Base-by-base conservation (phyloP, 2,329 filamentous ascomycete genomes). In the Fusarium verrucosum region DNA sequence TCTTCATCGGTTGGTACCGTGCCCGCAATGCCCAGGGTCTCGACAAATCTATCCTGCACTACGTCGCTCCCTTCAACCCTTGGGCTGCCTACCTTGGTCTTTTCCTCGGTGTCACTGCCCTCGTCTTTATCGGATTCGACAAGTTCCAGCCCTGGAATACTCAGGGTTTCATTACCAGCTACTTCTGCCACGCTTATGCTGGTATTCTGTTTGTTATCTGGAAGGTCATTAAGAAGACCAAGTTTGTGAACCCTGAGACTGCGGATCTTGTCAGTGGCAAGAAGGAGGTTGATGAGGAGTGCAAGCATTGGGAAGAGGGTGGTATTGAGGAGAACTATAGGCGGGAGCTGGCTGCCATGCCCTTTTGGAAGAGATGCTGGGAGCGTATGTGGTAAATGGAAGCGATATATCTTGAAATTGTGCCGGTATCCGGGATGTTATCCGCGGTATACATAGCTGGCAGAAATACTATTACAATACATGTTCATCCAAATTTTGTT, bases 241-340 rank as follows among this genome's bases (percentile, higher is more conserved):
- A 83, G 64, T 58, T 72, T 38, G 68, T 58, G 28, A 65, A 62
- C 28, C 50, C 70, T 10, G 50, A 65, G 37, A 70, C 55, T 5
- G 70, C 70, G 22, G 70, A 72, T 17, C 62, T 72, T 16, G 51
- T 72, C 26, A 84, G 84, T 32, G 88, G 89, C 56, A 78, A 91
- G 57, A 84, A 84, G 8, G 89, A 90, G 74, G 85, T 90, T 61
- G 88, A 89, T 50, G 85, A 86, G 62, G 78, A 80, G 72, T 80
- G 79, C 63, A 68, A 74, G 17, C 72, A 77, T 40, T 81, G 78
- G 79, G 79, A 81, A 56, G 78, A 80, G 63, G 78, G 79, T 8
- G 78, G 78, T 6, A 76, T 83, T 28, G 79, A 81, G 60, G 80
- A 81, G 69, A 81, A 81, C 50, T 78, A 80, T 69, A 70, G 70